phyloP scores from a whole-genome alignment of 176 grass and related monocot species.

The Luzula sylvatica region DNA sequence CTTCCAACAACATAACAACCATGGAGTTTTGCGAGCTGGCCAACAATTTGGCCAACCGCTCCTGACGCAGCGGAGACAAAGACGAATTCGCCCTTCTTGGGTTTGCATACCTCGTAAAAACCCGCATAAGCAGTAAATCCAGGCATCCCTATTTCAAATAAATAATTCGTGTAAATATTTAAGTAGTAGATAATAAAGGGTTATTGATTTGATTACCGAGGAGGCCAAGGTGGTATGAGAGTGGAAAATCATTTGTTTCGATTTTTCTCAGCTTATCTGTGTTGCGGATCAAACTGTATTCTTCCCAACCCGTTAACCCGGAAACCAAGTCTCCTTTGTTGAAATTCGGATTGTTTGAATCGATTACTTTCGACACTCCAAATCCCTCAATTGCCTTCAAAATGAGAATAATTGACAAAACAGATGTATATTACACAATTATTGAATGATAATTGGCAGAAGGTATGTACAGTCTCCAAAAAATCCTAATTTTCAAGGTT shows the following conservation, averaged over 20 bases:
- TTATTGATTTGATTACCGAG: slow-evolving; percentile 30
- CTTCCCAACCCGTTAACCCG: slow-evolving; percentile 81
- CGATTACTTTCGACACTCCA: slow-evolving; percentile 53
- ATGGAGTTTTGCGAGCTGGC: slow-evolving; percentile 85
- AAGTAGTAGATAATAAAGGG: neutral
- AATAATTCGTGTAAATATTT: neutral
- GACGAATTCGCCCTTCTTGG: slow-evolving; percentile 73
- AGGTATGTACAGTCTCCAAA: neutral
- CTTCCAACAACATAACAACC: slow-evolving; percentile 85
- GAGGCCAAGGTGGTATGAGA: slow-evolving; percentile 72
- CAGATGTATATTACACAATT: too few relatives aligned
- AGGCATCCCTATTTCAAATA: slow-evolving; percentile 53
- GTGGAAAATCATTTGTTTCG: slow-evolving; percentile 33
- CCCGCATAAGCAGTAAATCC: slow-evolving; percentile 91
- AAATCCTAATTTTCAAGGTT: neutral
- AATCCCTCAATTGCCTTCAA: slow-evolving; percentile 52
- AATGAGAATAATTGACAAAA: slow-evolving; percentile 5
- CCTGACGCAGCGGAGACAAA: slow-evolving; percentile 85
- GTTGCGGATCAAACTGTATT: slow-evolving; percentile 51
- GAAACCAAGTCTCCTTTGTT: slow-evolving; percentile 42
- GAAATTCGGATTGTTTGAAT: slow-evolving; percentile 53
- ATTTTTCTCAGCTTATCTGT: slow-evolving; percentile 56
- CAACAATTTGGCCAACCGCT: slow-evolving; percentile 88
- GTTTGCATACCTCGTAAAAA: slow-evolving; percentile 62
- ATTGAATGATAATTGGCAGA: neutral